Base-by-base conservation (phyloP, 768 basidiomycete species). In the Tricholoma matsutake region DNA sequence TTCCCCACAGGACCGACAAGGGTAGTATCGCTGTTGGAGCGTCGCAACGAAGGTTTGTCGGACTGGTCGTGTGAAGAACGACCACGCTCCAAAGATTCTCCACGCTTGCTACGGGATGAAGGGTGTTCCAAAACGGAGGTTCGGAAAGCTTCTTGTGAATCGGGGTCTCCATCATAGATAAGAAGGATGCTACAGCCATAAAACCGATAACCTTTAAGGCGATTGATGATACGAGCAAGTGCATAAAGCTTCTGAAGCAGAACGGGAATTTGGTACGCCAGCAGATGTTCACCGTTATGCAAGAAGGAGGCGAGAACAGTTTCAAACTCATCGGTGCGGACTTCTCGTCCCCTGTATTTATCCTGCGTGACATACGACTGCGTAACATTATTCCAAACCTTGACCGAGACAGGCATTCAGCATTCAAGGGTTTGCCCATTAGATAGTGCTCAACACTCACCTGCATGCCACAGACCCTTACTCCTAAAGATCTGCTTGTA, bases 391-490 rank as follows among this genome's bases (percentile, higher is more conserved):
- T 98, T 92, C 95, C 95, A 99, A 18, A 98, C 94, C 96, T 98
- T 56, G 58, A 49, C 39, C 59, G 39, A 58, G 28, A 49, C 22
- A 57, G 31, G 18, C 49, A 29, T 47, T 60, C 22, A 61, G 54
- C 34, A 56, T 55, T 13, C n/a, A 59, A 13, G 54, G 58, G 43
- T 25, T 22, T 18, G 18, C 16, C 60, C 41, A 35, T 31, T 51
- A 22, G 54, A 56, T 52, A 20, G 61, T 64, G 6, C 11, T 58
- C 22, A 45, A 29, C 57, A 75, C 90, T 77, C 68, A 96, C 96
- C 88, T 99, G 97, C 95, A 98, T 98, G 4, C 97, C 97, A 72
- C 97, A 99, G 58, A 98, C 87, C 64, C 97, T 83, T 18, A 96
- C 92, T 3, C 97, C 97, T 49, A 98, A 76, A 13, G 87, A 83